Percentiles rank a stretch among this genome's conserved stretches.
Evolutionary conservation across 768 basidiomycete genomes (phyloP).

Genomic region (Tulasnella calospora): DNA sequence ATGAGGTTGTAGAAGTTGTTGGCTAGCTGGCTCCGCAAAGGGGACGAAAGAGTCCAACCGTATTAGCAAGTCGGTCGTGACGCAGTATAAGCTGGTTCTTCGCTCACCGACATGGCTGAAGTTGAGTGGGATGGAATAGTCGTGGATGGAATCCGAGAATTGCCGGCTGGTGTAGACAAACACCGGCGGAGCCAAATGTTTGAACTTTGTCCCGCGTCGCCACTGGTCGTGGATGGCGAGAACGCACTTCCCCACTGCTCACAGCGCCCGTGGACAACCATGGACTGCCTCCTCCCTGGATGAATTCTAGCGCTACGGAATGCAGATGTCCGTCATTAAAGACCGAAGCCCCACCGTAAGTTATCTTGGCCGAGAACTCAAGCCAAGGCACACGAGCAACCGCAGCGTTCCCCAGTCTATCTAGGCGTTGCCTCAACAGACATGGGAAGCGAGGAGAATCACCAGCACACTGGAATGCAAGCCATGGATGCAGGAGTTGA

Average conservation of each 20-base stretch:
- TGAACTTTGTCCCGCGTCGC: not conserved
- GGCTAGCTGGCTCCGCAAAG: slow-evolving; percentile 41
- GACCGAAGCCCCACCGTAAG: not conserved
- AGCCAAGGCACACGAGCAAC: not conserved
- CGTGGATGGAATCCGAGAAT: slow-evolving; percentile 16
- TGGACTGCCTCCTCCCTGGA: too few species aligned
- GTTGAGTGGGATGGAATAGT: not conserved
- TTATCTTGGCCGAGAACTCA: slow-evolving; percentile 2
- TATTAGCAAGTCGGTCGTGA: not conserved
- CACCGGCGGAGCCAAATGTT: not conserved
- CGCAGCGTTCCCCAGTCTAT: not conserved
- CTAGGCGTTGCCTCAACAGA: not conserved
- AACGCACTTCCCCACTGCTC: too few species aligned
- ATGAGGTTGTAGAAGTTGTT: slow-evolving; percentile 76
- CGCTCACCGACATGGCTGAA: not conserved
- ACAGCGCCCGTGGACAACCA: too few species aligned
- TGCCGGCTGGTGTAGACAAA: not conserved
- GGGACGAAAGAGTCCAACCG: not conserved
- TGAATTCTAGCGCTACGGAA: not conserved
- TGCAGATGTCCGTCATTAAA: not conserved
- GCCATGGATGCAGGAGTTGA: not conserved
- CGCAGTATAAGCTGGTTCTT: not conserved
- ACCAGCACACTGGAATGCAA: not conserved
- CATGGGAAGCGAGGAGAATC: not conserved
- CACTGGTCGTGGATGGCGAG: not conserved